Percentiles rank a stretch among this genome's conserved stretches.
These are phyloP conservation scores for Bjerkandera adusta DNA, from an alignment of 1,284 basidiomycete species.

Conservation along the genomic window DNA sequence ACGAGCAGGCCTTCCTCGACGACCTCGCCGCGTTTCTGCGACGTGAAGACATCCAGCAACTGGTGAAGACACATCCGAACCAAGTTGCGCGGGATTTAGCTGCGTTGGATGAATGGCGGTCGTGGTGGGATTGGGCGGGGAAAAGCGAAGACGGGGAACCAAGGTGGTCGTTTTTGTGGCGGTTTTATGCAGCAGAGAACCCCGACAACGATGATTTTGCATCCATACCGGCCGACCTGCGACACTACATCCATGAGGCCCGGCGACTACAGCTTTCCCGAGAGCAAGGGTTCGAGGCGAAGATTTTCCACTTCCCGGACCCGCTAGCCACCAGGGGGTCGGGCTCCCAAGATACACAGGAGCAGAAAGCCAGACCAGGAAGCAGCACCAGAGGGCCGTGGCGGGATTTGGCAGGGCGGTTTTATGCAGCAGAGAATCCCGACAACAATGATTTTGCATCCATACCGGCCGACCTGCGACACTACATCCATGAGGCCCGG, in stretches of 20 bases:
- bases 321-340: too few species aligned
- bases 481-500: conserved; percentile 12
- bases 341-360: too few species aligned
- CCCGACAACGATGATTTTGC: conserved; percentile 3
- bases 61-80: conserved; percentile 30
- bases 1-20: conserved; percentile 11
- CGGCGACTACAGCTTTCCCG: conserved; percentile 21
- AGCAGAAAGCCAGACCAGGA: too few species aligned
- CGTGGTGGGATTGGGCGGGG: conserved; percentile 32
- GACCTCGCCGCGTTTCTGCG: conserved; percentile 22
- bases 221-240: conserved; percentile 12
- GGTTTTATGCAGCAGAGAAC: conserved; percentile 20
- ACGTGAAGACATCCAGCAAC: conserved; percentile 18
- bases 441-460: background rate
- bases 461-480: conserved; percentile 9
- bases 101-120: conserved; percentile 23
- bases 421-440: conserved; percentile 17
- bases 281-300: conserved; percentile 3
- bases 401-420: too few species aligned
- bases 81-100: conserved; percentile 18
- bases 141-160: conserved; percentile 1
- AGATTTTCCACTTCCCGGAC: background rate
- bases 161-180: conserved; percentile 21
- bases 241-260: conserved; percentile 13
- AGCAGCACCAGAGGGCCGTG: too few species aligned